Base-by-base conservation (phyloP, 305 asterid species). In the Rubia tinctorum region DNA sequence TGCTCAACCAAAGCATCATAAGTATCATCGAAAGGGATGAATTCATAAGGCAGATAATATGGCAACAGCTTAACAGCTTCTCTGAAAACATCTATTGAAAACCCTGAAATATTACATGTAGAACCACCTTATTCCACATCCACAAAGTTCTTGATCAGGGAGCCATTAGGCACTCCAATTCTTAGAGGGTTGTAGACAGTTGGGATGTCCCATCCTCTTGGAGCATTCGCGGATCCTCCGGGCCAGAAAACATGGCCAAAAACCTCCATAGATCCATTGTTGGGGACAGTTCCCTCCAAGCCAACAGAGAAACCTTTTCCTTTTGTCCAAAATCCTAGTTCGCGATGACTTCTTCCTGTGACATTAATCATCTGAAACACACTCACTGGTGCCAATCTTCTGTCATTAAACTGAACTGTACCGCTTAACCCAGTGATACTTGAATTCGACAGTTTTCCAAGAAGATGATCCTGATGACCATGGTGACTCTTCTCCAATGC, bases 121-220 rank as follows among this genome's bases (percentile, higher is more conserved):
- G 30, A 15, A 55, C 75, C 37, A 69, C 76, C 67, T 14, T 23
- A 69, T 3, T 71, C 73, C 11, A 85, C 79, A 37, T 68, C 71
- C 18, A 82, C 86, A 59, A 78, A 85, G 18, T 68, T 72, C 40
- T 61, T 27, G 4, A 75, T 60, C 22, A 78, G 3, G 59, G 81
- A 49, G 8, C 55, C 69, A 40, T 62, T 63, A 17, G 85, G 84
- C 9, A 82, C 85, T 0, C 89, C 89, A 18, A 71, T 82, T 73
- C 18, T 18, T 72, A 78, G 82, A 10, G 25, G 81, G 69, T 42
- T 67, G 43, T 4, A 13, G 18, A 23, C 25, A 11, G 69, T 84
- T 10, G 84, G 88, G 68, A 75, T 62, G 18, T 74, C 77, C 85
- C 86, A 78, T 58, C 85, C 86, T 58, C 80, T 78, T 61, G 88